A percentile compares a stretch with the other conserved stretches of the same genome.
phyloP scores from a whole-genome alignment of 257 asterid species.

The Primulina tabacum region DNA sequence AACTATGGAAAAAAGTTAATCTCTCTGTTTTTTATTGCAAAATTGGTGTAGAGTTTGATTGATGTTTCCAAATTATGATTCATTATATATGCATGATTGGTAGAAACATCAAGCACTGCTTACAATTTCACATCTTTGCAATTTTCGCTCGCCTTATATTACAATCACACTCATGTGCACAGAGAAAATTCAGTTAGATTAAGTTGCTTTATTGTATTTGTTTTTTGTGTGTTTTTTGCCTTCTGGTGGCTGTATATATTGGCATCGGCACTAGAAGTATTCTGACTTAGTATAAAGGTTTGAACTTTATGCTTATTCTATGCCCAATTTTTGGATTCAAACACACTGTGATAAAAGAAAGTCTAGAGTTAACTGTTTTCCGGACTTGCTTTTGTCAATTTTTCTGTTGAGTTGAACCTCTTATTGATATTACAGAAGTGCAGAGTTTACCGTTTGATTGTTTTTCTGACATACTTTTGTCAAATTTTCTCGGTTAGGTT shows the following conservation, averaged over 20 bases:
- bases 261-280: background rate
- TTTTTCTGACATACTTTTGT: background rate
- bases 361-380: background rate
- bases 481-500: slow-evolving; percentile 45
- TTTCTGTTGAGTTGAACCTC: slow-evolving; percentile 73
- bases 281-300: background rate
- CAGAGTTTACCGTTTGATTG: background rate
- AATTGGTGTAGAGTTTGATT: background rate
- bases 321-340: background rate
- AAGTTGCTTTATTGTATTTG: background rate
- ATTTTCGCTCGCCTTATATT: background rate
- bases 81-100: background rate
- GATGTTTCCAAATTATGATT: background rate
- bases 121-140: background rate
- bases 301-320: background rate
- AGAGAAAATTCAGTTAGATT: background rate
- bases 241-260: background rate
- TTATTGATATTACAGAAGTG: slow-evolving; percentile 55
- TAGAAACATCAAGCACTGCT: background rate
- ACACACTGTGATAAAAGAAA: background rate
- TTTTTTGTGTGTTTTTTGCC: no score
- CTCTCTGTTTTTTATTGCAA: background rate
- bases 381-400: background rate
- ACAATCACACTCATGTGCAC: background rate
- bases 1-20: background rate